Evolutionary conservation across 306 rosid species (phyloP), one percentile per base, ranked within the genome.

Genomic region (Vicia villosa): DNA sequence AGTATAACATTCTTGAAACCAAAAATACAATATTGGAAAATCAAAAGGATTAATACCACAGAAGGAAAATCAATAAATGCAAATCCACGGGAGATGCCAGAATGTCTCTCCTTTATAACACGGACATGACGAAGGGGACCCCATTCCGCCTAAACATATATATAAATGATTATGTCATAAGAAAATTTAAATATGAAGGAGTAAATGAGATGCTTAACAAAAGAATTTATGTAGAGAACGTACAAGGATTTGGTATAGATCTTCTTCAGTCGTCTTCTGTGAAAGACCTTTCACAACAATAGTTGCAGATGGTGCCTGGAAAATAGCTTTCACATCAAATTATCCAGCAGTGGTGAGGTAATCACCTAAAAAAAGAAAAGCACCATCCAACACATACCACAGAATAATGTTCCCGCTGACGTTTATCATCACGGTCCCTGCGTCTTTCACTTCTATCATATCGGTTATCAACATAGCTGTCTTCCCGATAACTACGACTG

Each of bases 71-170:
- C 99, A 69, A 94, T 90, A 73, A 94, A 94, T 14, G 99, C 99
- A 87, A 94, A 94, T 81, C 99, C 99, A 15, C 99, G 89, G 8
- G 99, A 94, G 58, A 82, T 71, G 78, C 99, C 97, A 65, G 99
- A 90, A 82, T 74, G 91, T 64, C 99, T 86, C 85, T 94, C 99
- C 81, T 89, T 94, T 81, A 94, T 94, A 66, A 94, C 96, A 17
- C 99, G 97, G 60, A 94, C 92, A 82, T 91, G 99, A 45, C 99
- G 91, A 68, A 94, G 97, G 24, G 97, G 99, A 12, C 99, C 96
- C 97, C 99, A 94, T 82, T 94, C 99, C 58, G 96, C 88, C 99
- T 94, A 77, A 73, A 45, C 75, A 51, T 49, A 72, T n/a, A n/a
- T 54, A 69, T 28, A 70, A 76, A 70, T 36, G 49, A 42, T 4